These are phyloP conservation scores for Mycena belliarum DNA, from an alignment of 768 basidiomycete genomes.

Conservation along the genomic window DNA sequence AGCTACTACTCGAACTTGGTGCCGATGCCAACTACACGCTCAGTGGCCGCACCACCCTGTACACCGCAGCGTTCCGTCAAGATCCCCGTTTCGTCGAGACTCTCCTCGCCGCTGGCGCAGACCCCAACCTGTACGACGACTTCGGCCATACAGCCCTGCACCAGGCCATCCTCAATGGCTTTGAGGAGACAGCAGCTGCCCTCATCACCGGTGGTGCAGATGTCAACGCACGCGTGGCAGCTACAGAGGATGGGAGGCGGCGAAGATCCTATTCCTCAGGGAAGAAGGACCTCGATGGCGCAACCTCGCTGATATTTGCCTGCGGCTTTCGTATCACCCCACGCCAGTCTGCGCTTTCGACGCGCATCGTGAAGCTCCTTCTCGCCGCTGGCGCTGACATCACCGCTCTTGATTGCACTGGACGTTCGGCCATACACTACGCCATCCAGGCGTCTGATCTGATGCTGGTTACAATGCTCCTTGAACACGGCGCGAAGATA, in stretches of 20 bases:
- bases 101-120: constrained; percentile 7
- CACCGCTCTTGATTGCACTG: background rate
- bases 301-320: background rate
- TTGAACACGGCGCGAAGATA: background rate
- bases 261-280: too few relatives aligned
- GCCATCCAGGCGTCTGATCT: background rate
- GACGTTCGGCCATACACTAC: background rate
- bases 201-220: constrained; percentile 2
- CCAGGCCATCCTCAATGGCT: constrained; percentile 4
- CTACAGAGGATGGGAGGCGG: background rate
- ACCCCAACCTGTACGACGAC: background rate
- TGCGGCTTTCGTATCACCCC: background rate
- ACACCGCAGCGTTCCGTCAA: constrained; percentile 5
- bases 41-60: constrained; percentile 8
- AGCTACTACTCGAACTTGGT: constrained; percentile 15
- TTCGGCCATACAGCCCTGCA: constrained; percentile 8
- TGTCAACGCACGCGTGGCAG: background rate
- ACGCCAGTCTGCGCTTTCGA: background rate
- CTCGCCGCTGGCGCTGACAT: constrained; percentile 4
- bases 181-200: constrained; percentile 1
- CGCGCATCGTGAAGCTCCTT: background rate
- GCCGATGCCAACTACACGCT: constrained; percentile 4
- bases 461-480: background rate
- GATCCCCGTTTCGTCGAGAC: constrained; percentile 3
- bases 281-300: too few relatives aligned